Percentiles rank a stretch among this genome's conserved stretches.
phyloP scores from a whole-genome alignment of 2,329 filamentous ascomycete genomes.

The Diplocarpon rosae region DNA sequence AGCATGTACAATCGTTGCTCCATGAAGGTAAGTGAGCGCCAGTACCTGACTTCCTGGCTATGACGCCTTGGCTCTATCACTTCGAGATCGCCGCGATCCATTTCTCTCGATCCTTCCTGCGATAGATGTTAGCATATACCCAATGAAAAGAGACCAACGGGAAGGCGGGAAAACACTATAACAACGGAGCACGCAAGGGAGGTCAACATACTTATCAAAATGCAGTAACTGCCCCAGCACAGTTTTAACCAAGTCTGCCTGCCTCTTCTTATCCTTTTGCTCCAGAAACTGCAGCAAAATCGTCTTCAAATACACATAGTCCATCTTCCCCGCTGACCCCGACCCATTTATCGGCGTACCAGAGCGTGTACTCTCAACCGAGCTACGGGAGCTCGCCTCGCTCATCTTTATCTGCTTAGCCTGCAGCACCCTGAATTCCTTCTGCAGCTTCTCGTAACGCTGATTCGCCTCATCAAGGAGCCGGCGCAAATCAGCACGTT shows the following conservation, averaged over 20 bases:
- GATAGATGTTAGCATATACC: neutral
- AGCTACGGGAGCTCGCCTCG: slow-evolving; percentile 24
- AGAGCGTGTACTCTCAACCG: slow-evolving; percentile 24
- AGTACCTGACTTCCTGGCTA: neutral
- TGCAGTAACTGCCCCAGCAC: slow-evolving; percentile 66
- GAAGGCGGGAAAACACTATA: neutral
- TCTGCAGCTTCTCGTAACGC: slow-evolving; percentile 69
- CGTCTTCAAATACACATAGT: slow-evolving; percentile 60
- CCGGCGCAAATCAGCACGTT: slow-evolving; percentile 63
- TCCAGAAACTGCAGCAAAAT: slow-evolving; percentile 73
- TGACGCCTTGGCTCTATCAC: neutral
- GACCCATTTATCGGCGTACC: slow-evolving; percentile 22
- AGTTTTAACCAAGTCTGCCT: slow-evolving; percentile 60
- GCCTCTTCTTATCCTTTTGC: slow-evolving; percentile 65
- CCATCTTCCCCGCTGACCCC: slow-evolving; percentile 15
- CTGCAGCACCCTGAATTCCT: slow-evolving; percentile 47
- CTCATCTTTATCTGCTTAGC: slow-evolving; percentile 28
- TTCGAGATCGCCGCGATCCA: slow-evolving; percentile 7
- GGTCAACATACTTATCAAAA: slow-evolving; percentile 57
- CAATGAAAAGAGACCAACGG: neutral
- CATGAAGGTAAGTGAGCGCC: no score
- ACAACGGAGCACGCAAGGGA: neutral
- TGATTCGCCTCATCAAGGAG: slow-evolving; percentile 68
- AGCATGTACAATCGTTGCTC: neutral
- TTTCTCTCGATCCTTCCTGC: slow-evolving; percentile 6